These are phyloP conservation scores for Candida palmyrensis DNA, from an alignment of 805 yeast species.

Conservation along the genomic window DNA sequence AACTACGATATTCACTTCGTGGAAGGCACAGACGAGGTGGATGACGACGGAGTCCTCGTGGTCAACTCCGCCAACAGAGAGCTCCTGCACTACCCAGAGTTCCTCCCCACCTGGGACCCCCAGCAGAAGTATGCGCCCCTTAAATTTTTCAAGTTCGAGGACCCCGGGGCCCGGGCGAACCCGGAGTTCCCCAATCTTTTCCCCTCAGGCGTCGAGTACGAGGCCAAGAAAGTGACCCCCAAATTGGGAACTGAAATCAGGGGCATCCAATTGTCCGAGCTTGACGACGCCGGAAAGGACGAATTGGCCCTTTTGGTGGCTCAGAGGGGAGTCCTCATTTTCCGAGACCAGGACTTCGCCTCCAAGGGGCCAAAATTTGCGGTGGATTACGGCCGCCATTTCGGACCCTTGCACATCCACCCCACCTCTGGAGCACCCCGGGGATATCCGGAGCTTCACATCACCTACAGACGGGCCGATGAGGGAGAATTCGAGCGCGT, in stretches of 20 bases:
- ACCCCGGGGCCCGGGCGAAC: slow-evolving; percentile 68
- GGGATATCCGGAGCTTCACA: slow-evolving; percentile 59
- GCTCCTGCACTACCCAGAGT: slow-evolving; percentile 43
- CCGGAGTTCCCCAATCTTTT: slow-evolving; percentile 49
- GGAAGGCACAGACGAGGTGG: slow-evolving; percentile 46
- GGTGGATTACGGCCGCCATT: slow-evolving; percentile 54
- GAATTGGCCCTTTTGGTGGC: slow-evolving; percentile 68
- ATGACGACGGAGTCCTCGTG: slow-evolving; percentile 44
- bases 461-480: slow-evolving; percentile 50
- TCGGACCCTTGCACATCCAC: slow-evolving; percentile 69
- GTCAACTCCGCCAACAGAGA: slow-evolving; percentile 35
- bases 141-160: slow-evolving; percentile 51
- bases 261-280: slow-evolving; percentile 54
- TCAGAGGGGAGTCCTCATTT: slow-evolving; percentile 63
- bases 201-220: slow-evolving; percentile 25
- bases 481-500: slow-evolving; percentile 31
- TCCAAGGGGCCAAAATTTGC: slow-evolving; percentile 43
- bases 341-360: slow-evolving; percentile 63
- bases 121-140: slow-evolving; percentile 46
- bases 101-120: slow-evolving; percentile 69
- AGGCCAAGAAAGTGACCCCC: slow-evolving; percentile 50
- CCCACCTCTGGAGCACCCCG: slow-evolving; percentile 70
- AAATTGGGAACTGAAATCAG: slow-evolving; percentile 62
- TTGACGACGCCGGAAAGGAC: slow-evolving; percentile 52
- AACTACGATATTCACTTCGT: slow-evolving; percentile 46